Conservation (phyloP, 225 moss, liverwort and hornwort species). For the Pseudoscleropodium purum region DNA sequence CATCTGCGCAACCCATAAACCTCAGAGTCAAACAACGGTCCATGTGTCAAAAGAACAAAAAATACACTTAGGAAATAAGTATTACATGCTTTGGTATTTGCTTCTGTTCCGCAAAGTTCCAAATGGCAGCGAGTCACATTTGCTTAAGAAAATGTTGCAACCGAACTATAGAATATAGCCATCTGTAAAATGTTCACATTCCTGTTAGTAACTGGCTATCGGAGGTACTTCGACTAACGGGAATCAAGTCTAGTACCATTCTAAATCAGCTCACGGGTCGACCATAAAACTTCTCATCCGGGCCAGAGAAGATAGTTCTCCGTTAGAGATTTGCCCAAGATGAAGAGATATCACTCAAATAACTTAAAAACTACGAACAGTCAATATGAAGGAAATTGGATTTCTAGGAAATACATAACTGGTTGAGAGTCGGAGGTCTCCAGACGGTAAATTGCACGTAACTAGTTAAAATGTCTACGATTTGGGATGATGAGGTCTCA, state of each 20-base stretch:
- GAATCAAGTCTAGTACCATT: neutral
- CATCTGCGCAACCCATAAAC: neutral
- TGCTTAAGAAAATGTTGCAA: neutral
- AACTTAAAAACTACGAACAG: neutral
- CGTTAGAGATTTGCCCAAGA: neutral
- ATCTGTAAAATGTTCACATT: neutral
- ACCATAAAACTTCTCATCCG: neutral
- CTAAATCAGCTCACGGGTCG: neutral
- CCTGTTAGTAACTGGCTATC: neutral
- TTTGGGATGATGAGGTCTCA: neutral
- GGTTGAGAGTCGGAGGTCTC: neutral
- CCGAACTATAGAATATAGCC: neutral
- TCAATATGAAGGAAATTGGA: neutral
- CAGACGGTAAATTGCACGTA: neutral
- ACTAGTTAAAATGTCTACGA: neutral
- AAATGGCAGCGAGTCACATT: neutral
- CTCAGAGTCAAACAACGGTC: neutral
- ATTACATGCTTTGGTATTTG: neutral
- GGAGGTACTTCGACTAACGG: neutral
- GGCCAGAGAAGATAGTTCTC: neutral
- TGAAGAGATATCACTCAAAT: neutral
- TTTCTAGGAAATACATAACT: neutral
- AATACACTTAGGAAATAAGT: neutral
- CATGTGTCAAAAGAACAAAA: neutral
- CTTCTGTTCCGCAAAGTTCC: neutral